Percentiles rank a stretch among this genome's conserved stretches.
phyloP scores from a whole-genome alignment of 2,329 filamentous ascomycete genomes.

The Epichloe elymi region DNA sequence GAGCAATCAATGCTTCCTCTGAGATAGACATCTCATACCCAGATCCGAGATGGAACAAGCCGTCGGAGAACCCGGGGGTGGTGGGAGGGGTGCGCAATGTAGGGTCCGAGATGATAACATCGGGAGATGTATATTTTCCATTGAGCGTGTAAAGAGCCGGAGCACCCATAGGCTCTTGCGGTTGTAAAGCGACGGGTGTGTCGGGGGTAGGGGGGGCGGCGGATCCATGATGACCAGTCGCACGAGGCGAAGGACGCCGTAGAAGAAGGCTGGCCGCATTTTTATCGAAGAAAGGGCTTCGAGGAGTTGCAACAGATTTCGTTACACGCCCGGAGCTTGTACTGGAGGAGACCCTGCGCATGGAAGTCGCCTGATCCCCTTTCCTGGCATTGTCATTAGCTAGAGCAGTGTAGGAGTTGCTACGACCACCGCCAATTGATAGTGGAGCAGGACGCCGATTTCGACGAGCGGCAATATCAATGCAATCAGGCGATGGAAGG shows the following conservation, averaged over 20 bases:
- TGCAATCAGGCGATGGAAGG: conserved; percentile 35
- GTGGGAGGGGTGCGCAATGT: conserved; percentile 40
- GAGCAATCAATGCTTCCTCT: conserved; percentile 37
- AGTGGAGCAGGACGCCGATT: conserved; percentile 32
- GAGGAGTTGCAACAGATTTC: conserved; percentile 19
- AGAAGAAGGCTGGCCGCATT: conserved; percentile 32
- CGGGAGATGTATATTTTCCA: conserved; percentile 17
- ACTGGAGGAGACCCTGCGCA: conserved; percentile 41
- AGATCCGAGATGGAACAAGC: conserved; percentile 27
- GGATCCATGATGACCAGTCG: conserved; percentile 23
- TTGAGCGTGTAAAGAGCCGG: conserved; percentile 20
- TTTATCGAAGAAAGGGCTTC: conserved; percentile 29
- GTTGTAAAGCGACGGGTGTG: conserved; percentile 29
- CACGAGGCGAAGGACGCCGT: conserved; percentile 28
- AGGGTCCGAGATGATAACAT: conserved; percentile 24
- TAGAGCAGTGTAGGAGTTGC: conserved; percentile 29
- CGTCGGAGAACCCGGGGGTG: conserved; percentile 34
- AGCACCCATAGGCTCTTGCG: conserved; percentile 26
- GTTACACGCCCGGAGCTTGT: conserved; percentile 26
- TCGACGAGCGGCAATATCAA: conserved; percentile 41
- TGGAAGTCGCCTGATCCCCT: conserved; percentile 31
- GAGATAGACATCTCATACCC: conserved; percentile 24
- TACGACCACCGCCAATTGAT: conserved; percentile 31
- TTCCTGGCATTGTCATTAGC: conserved; percentile 35
- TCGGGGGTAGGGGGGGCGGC: conserved; percentile 37